Evolutionary conservation across 2,329 filamentous ascomycete genomes (phyloP).

Genomic region (Stemphylium vesicarium): DNA sequence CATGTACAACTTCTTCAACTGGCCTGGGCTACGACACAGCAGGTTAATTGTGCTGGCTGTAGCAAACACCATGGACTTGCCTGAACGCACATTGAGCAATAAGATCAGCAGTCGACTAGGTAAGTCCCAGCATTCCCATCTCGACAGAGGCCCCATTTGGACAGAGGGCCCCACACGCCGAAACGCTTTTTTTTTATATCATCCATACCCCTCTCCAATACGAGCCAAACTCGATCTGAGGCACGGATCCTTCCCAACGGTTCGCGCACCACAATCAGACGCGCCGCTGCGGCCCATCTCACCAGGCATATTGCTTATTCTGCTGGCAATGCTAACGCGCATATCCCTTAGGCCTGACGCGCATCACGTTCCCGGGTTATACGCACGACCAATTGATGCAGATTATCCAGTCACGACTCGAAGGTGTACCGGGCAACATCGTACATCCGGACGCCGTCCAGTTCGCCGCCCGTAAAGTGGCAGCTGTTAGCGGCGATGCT

Average conservation of each 20-base stretch:
- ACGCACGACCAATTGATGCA: constrained; percentile 97
- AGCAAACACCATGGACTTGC: constrained; percentile 98
- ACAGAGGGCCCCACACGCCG: constrained; percentile 22
- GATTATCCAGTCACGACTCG: constrained; percentile 92
- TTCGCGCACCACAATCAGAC: constrained; percentile 22
- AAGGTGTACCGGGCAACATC: constrained; percentile 85
- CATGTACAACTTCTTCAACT: constrained; percentile 99
- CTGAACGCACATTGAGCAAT: constrained; percentile 94
- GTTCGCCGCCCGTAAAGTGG: constrained; percentile 95
- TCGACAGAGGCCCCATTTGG: constrained; percentile 15
- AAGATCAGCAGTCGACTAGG: constrained; percentile 86
- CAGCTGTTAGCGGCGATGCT: constrained; percentile 93
- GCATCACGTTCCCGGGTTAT: constrained; percentile 97
- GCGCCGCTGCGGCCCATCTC: constrained; percentile 22
- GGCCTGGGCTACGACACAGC: constrained; percentile 90
- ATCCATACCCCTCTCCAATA: constrained; percentile 12
- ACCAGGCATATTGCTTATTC: constrained; percentile 24
- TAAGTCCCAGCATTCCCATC: constrained; percentile 37
- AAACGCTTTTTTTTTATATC: constrained; percentile 3
- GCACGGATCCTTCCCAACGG: constrained; percentile 24
- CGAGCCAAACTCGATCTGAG: constrained; percentile 20
- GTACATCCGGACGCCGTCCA: constrained; percentile 94
- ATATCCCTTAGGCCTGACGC: constrained; percentile 68
- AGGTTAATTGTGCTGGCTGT: constrained; percentile 95
- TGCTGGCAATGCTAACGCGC: constrained; percentile 39